These are phyloP conservation scores for Mycena albidolilacea DNA, from an alignment of 768 basidiomycete species.

Conservation along the genomic window DNA sequence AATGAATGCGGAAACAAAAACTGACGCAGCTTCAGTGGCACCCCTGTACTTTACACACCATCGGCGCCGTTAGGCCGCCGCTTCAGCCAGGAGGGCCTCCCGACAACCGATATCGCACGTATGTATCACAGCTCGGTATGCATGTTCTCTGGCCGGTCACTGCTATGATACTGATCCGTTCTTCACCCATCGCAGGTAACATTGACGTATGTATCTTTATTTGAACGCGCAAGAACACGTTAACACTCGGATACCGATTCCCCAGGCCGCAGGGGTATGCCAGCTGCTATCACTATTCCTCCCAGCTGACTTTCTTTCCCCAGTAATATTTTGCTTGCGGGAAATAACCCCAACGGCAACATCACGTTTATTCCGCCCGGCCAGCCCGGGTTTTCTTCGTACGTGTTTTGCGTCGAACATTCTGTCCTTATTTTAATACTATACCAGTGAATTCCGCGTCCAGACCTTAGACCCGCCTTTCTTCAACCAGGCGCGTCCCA, in stretches of 20 bases:
- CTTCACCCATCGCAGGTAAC: background rate
- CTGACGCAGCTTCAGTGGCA: conserved; percentile 39
- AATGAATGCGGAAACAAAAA: conserved; percentile 10
- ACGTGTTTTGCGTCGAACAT: background rate
- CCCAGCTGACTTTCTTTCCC: background rate
- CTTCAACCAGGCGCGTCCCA: conserved; percentile 45
- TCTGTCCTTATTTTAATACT: background rate
- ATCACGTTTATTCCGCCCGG: conserved; percentile 29
- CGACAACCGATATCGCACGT: conserved; percentile 37
- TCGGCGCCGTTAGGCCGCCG: conserved; percentile 50
- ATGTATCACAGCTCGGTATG: conserved; percentile 29
- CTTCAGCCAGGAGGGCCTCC: conserved; percentile 52
- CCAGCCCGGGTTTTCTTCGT: conserved; percentile 40
- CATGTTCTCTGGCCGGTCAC: background rate
- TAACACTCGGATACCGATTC: background rate
- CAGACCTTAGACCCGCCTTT: conserved; percentile 51
- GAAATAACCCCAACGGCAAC: conserved; percentile 35
- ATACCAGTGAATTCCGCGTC: conserved; percentile 49
- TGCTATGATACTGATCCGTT: background rate
- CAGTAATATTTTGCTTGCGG: conserved; percentile 38
- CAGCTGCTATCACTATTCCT: background rate
- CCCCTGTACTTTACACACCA: conserved; percentile 59
- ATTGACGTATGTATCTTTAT: conserved; percentile 2
- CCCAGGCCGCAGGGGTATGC: conserved; percentile 32
- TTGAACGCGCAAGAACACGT: background rate